Evolutionary conservation across 305 asterid genomes (phyloP), one percentile per base, ranked within the genome.

Genomic region (Fraxinus greggii): DNA sequence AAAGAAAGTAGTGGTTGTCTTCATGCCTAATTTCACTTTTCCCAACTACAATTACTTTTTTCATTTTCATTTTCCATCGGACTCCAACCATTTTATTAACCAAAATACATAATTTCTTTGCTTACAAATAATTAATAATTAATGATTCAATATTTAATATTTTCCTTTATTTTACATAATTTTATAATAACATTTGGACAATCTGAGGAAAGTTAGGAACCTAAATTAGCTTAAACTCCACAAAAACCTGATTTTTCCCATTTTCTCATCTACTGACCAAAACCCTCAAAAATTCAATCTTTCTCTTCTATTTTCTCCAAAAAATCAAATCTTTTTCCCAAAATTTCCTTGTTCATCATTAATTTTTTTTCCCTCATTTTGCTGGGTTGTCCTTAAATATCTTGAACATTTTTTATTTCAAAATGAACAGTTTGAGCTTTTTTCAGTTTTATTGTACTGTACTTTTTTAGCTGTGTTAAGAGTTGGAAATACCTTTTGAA

Each of bases 21-120:
- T 90, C 92, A 87, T 91, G 95, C 92, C 98, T 92, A 92, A 95
- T 92, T 90, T 92, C 94, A 92, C 98, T 92, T 92, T 95, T 93
- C 95, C 98, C 98, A 93, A 91, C 97, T 83, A 90, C 88, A 87
- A 88, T 85, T 88, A 82, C 83, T 84, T 83, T 81, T 29, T 70
- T 40, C 6, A 2, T 31, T 82, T 82, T 78, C 45, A 61, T 82
- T 86, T 88, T 84, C 85, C 75, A 75, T 88, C 95, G 97, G 94
- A 92, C 90, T 90, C 88, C 92, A 93, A 88, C 88, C 89, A 86
- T 89, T 88, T 92, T 88, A 90, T 94, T 85, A 93, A 94, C 96
- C 89, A 93, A 89, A 93, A 91, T 89, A 89, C 89, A 94, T 93
- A 93, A 88, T 87, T 91, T 88, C 84, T 77, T 80, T 74, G 73